phyloP scores from a whole-genome alignment of 2,329 filamentous ascomycete species.

The Fusarium longipes region DNA sequence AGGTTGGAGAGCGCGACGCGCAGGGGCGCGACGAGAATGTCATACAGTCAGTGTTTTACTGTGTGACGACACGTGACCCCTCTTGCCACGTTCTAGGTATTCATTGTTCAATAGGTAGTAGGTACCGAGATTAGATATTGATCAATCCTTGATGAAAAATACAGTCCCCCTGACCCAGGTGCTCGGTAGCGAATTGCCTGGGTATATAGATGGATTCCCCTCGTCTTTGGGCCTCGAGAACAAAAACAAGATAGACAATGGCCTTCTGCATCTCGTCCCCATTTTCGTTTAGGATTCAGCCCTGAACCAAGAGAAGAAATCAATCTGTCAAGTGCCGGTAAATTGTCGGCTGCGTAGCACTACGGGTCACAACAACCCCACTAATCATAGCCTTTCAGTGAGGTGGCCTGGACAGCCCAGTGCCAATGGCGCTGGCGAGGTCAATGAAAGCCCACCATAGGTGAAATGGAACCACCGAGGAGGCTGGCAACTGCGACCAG shows the following conservation, averaged over 20 bases:
- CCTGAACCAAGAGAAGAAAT: slow-evolving; percentile 44
- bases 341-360: slow-evolving; percentile 45
- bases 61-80: slow-evolving; percentile 27
- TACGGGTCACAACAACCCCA: slow-evolving; percentile 35
- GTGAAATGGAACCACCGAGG: slow-evolving; percentile 17
- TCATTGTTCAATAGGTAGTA: slow-evolving; percentile 24
- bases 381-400: slow-evolving; percentile 29
- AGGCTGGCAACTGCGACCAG: slow-evolving; percentile 19
- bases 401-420: slow-evolving; percentile 30
- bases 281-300: slow-evolving; percentile 51
- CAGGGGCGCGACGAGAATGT: slow-evolving; percentile 16
- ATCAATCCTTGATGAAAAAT: slow-evolving; percentile 23
- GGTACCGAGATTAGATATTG: slow-evolving; percentile 21
- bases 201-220: neutral
- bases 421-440: slow-evolving; percentile 27
- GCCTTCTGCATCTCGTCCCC: slow-evolving; percentile 29
- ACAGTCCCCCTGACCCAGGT: slow-evolving; percentile 32
- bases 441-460: slow-evolving; percentile 2
- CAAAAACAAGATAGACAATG: slow-evolving; percentile 23
- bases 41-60: slow-evolving; percentile 16
- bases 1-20: slow-evolving; percentile 26
- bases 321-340: slow-evolving; percentile 40
- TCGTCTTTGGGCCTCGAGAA: slow-evolving; percentile 3
- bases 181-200: slow-evolving; percentile 34
- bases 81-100: no score